Evolutionary conservation across 176 grass and related monocot genomes (phyloP), one percentile per base, ranked within the genome.

Genomic region (Oryza officinalis): DNA sequence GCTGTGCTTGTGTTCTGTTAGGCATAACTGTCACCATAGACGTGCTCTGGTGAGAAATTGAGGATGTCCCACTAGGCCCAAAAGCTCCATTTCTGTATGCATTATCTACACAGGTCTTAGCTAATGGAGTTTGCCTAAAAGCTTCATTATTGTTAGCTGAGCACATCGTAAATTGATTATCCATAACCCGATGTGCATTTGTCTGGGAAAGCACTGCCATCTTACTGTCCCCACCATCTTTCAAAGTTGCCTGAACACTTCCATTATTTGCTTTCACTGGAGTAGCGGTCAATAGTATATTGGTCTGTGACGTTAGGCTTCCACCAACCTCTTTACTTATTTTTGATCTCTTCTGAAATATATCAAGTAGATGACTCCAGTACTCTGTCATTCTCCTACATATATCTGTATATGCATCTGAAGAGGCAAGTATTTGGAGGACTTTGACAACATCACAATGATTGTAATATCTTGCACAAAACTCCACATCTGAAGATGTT

Each of bases 381-480:
- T 96, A 94, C 69, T 89, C 89, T 61, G 38, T 69, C 82, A 96
- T 92, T 75, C 72, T 80, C 57, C 46, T 89, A 44, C 85, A 94
- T 74, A 94, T 96, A 76, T 92, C 77, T 57, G 78, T 70, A 94
- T 94, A 94, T 84, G 85, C 81, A 61, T 90, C 78, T 52, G 83
- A 85, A 37, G 74, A 81, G 52, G 80, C 84, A 78, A 96, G 72
- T 69, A 80, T 43, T 76, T 85, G 82, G 28, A 96, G 54, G 67
- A 99, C 87, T 46, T 99, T 96, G 77, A 65, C 76, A 69, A 87
- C 84, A 90, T 96, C 96, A 81, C 32, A 77, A 26, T 79, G 78
- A 74, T 99, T 99, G 87, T 99, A 99, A 57, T 99, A 94, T 74
- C 89, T 91, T 86, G 80, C 74, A 79, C 86, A 90, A 82, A 86